Conservation (phyloP, 192 early-diverging fungal species). For the Coemansia javaensis region DNA sequence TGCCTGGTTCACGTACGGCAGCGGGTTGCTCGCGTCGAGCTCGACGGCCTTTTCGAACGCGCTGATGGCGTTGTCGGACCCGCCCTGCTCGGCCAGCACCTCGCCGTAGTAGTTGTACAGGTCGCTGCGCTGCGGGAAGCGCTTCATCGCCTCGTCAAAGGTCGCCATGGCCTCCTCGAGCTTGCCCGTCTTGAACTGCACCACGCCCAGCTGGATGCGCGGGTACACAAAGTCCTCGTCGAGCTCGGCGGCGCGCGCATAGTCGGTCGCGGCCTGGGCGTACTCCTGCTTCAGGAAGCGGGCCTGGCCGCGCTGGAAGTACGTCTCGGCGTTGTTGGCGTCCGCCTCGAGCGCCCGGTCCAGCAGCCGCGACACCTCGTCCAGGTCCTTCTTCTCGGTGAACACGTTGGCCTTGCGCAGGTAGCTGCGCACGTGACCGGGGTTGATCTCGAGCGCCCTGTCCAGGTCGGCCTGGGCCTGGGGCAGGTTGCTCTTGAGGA, state of each 20-base stretch:
- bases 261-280: conserved; percentile 76
- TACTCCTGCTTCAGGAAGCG: conserved; percentile 80
- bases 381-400: conserved; percentile 72
- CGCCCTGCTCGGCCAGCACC: conserved; percentile 81
- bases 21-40: conserved; percentile 74
- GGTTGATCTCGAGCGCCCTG: conserved; percentile 71
- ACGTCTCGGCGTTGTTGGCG: conserved; percentile 78
- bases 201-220: conserved; percentile 91
- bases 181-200: conserved; percentile 86
- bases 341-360: conserved; percentile 53
- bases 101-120: conserved; percentile 98
- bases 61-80: conserved; percentile 72
- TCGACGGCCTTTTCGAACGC: conserved; percentile 87
- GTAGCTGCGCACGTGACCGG: conserved; percentile 74
- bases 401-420: conserved; percentile 88
- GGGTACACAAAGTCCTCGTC: conserved; percentile 82
- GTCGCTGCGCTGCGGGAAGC: conserved; percentile 78
- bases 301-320: conserved; percentile 71
- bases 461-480: conserved; percentile 71
- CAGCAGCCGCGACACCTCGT: conserved; percentile 27
- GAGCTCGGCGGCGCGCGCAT: conserved; percentile 70
- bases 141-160: conserved; percentile 73
- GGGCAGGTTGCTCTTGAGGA: conserved; percentile 78
- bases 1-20: conserved; percentile 98
- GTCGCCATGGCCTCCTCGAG: conserved; percentile 66